Base-by-base conservation (phyloP, 305 asterid species). In the Solanum hybrid region DNA sequence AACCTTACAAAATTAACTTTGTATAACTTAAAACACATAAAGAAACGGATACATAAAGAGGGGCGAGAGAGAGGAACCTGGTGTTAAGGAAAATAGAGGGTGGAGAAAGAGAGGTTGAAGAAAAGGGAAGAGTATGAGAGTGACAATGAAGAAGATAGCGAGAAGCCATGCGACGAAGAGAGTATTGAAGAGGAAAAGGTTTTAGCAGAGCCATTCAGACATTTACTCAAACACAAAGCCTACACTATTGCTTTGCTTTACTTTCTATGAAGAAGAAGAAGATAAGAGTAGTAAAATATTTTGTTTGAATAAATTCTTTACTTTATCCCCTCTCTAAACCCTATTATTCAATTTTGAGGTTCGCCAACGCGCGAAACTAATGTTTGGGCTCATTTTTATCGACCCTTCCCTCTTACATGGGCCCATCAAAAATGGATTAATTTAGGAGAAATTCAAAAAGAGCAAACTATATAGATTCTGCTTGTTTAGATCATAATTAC, bases 111-210 rank as follows among this genome's bases (percentile, higher is more conserved):
- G 90, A 86, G 31, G 28, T 81, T 9, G 93, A 89, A 37, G 95
- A 89, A 61, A 93, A 86, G 73, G 89, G 77, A 40, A 92, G 83
- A 82, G 87, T 46, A 80, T 42, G 31, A 79, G 40, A 89, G 73
- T 89, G 93, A 90, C 90, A 89, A 82, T 87, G 90, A 78, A 69
- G 90, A 82, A 92, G 86, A 80, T 94, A 89, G 80, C 96, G 93
- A 90, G 92, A 91, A 77, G 96, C 94, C 96, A 95, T 94, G 85
- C 94, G 92, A 87, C 93, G 93, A 86, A 90, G 76, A 79, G 95
- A 90, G 89, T 89, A 86, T 83, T 87, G 93, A 92, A 92, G 94
- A 87, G 93, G 92, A 18, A 90, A 93, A 90, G 92, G 91, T 26
- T 51, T 89, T 74, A 81, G 81, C 71, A 89, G 75, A 69, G 83